Evolutionary conservation across 225 moss, liverwort and hornwort species (phyloP), one percentile per base, ranked within the genome.

Genomic region (Climacium dendroides): DNA sequence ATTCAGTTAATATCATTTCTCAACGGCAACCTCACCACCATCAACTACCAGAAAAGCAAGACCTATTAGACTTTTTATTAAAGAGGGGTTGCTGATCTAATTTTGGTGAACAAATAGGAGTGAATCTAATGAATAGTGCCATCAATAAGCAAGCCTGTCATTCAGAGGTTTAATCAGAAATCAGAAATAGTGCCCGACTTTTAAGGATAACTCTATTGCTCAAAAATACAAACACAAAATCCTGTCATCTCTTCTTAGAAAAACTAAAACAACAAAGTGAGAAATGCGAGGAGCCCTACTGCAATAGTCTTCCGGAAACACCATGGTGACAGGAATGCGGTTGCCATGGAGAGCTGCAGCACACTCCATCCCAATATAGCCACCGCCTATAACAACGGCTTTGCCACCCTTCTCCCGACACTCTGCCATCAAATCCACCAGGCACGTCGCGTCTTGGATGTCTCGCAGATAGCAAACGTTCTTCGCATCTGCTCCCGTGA

Each of bases 311-410:
- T 99, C 98, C 10, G 98, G 98, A 87, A 95, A 99, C 87, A 99
- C 98, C 91, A 99, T 95, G 53, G 98, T 99, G 64, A 96, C 98
- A 50, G 94, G 91, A 73, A 97, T 93, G 32, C 93, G 90, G 72
- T 97, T 97, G 90, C 92, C 90, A 83, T 95, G 91, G 43, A 99
- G 91, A 65, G 98, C 95, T 84, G 98, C 98, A 47, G 97, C 97
- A 85, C 96, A 96, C 86, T 99, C 98, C 98, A 99, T 99, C 72
- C 98, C 98, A 85, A 99, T 99, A 85, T 99, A 99, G 64, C 98
- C 98, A 80, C 98, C 98, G 61, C 98, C 98, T 86, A 99, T 96
- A 28, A 99, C 98, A 58, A 99, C 97, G 53, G 97, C 97, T 91
- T 93, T 88, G 39, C 98, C 97, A 50, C 92, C 90, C 50, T 83